A percentile compares a stretch with the other conserved stretches of the same genome.
Evolutionary conservation across 1,139 yeast genomes (phyloP).

Genomic region (Hemisphaericaspora xylanilytica): DNA sequence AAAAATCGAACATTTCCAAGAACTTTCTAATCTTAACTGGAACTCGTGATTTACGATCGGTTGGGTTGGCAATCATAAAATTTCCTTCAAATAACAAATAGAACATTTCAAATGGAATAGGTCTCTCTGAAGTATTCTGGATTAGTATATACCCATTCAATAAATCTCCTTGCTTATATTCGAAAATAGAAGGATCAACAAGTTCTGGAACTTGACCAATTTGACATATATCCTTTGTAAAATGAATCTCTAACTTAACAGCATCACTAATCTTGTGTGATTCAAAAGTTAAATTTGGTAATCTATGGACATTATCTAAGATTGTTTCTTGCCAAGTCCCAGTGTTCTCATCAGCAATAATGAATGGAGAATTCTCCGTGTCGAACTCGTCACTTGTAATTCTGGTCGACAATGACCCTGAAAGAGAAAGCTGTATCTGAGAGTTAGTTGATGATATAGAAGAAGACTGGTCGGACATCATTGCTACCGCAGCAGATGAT

Average conservation of each 20-base stretch:
- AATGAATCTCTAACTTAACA: conserved; percentile 28
- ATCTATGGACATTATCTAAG: conserved; percentile 36
- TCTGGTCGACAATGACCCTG: conserved; percentile 3
- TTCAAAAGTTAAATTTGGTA: conserved; percentile 32
- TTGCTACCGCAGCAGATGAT: conserved; percentile 1
- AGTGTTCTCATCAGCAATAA: conserved; percentile 31
- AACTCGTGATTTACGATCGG: conserved; percentile 11
- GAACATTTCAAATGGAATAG: conserved; percentile 41
- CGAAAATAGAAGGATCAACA: conserved; percentile 34
- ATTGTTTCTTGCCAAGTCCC: conserved; percentile 38
- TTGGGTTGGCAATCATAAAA: conserved; percentile 17
- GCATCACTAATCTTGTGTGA: conserved; percentile 27
- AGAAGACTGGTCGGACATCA: conserved; percentile 5
- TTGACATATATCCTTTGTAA: conserved; percentile 38
- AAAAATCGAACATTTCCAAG: conserved; percentile 45
- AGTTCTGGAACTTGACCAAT: conserved; percentile 26
- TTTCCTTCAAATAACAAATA: conserved; percentile 43
- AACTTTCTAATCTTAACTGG: conserved; percentile 17
- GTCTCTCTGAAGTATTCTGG: conserved; percentile 23
- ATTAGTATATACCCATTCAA: conserved; percentile 38
- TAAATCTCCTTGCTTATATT: conserved; percentile 42
- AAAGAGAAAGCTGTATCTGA: conserved; percentile 5
- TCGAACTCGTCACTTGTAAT: conserved; percentile 2
- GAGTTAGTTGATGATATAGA: conserved; percentile 6
- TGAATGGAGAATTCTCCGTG: conserved; percentile 9